Conservation (phyloP, 2,329 filamentous ascomycete genomes). For the Zopfia rhizophila region DNA sequence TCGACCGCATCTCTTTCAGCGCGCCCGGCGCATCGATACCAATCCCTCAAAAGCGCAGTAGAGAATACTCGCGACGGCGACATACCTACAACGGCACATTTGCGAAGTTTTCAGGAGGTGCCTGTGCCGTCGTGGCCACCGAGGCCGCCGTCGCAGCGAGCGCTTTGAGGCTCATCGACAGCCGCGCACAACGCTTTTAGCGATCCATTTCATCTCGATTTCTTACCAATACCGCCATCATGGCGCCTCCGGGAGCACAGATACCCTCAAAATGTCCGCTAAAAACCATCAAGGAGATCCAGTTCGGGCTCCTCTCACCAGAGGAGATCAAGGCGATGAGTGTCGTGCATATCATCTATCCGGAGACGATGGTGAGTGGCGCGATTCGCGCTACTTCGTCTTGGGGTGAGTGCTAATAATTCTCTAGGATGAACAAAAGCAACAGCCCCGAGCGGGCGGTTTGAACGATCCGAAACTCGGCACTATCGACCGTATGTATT, state of each 20-base stretch:
- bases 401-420: slow-evolving; percentile 31
- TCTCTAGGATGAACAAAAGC: slow-evolving; percentile 81
- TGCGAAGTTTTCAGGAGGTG: slow-evolving; percentile 26
- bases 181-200: slow-evolving; percentile 17
- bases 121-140: slow-evolving; percentile 40
- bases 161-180: slow-evolving; percentile 12
- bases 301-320: slow-evolving; percentile 96
- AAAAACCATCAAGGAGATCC: slow-evolving; percentile 98
- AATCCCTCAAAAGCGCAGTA: slow-evolving; percentile 15
- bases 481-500: slow-evolving; percentile 94
- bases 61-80: slow-evolving; percentile 20
- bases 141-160: slow-evolving; percentile 30
- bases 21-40: slow-evolving; percentile 44
- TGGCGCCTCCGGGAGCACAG: slow-evolving; percentile 94
- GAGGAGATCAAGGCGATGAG: slow-evolving; percentile 99
- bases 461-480: slow-evolving; percentile 96
- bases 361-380: slow-evolving; percentile 86
- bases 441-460: slow-evolving; percentile 88
- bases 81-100: slow-evolving; percentile 23
- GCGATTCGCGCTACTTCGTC: background rate
- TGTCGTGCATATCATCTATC: slow-evolving; percentile 93
- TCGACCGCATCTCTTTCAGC: slow-evolving; percentile 43
- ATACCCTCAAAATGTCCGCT: slow-evolving; percentile 75
- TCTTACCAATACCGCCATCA: slow-evolving; percentile 37
- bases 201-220: slow-evolving; percentile 17